These are phyloP conservation scores for Scheffersomyces coipomensis DNA, from an alignment of 805 yeast genomes.

Conservation along the genomic window DNA sequence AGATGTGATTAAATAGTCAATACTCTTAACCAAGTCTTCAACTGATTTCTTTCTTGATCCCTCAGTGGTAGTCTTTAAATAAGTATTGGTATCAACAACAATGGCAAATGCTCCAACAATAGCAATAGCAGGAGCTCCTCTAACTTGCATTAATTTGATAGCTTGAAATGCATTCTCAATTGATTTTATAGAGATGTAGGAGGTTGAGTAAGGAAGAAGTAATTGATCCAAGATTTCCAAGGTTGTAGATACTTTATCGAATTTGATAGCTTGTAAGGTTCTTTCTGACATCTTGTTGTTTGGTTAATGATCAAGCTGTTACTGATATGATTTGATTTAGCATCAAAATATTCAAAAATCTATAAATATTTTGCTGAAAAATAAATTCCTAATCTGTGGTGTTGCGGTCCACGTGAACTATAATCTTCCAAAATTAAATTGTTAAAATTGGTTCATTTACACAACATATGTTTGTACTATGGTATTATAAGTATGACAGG, in stretches of 20 bases:
- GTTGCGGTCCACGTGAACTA: no score
- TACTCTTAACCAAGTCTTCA: slow-evolving; percentile 39
- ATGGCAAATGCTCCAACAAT: slow-evolving; percentile 87
- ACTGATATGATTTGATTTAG: neutral
- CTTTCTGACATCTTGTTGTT: slow-evolving; percentile 4
- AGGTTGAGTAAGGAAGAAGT: slow-evolving; percentile 73
- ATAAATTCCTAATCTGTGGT: no score
- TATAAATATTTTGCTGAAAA: no score
- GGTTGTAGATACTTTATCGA: slow-evolving; percentile 43
- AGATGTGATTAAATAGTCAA: slow-evolving; percentile 68
- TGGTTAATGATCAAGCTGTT: slow-evolving; percentile 1
- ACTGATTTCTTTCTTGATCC: slow-evolving; percentile 19
- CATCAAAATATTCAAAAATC: neutral
- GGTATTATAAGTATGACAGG: no score
- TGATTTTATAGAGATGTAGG: slow-evolving; percentile 58
- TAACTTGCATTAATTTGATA: slow-evolving; percentile 88
- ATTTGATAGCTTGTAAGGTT: slow-evolving; percentile 63
- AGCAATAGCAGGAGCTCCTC: slow-evolving; percentile 99
- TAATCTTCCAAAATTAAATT: no score
- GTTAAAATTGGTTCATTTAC: no score
- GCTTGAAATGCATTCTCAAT: slow-evolving; percentile 78
- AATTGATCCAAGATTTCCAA: slow-evolving; percentile 79
- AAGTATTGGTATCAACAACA: slow-evolving; percentile 58
- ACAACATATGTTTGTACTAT: no score
- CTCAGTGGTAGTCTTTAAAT: slow-evolving; percentile 13